Conservation (phyloP, 305 asterid genomes). For the Fraxinus velutina region DNA sequence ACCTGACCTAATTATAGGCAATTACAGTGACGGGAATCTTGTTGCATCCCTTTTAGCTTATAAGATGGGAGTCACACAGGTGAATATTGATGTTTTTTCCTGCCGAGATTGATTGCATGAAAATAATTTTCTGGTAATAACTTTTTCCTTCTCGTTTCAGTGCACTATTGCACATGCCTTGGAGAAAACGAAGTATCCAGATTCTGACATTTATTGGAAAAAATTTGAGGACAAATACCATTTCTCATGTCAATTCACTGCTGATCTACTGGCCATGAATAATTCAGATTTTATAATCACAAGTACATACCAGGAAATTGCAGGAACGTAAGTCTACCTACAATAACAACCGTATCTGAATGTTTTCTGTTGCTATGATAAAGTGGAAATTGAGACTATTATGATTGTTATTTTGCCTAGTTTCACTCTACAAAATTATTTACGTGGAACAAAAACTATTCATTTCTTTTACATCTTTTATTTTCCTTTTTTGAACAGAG, state of each 20-base stretch:
- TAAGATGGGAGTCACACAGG: constrained; percentile 94
- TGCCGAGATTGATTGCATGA: constrained; percentile 13
- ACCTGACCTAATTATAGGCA: constrained; percentile 86
- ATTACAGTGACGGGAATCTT: constrained; percentile 97
- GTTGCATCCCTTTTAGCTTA: constrained; percentile 86
- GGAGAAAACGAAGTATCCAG: constrained; percentile 98
- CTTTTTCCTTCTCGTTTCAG: constrained; percentile 34
- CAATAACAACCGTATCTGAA: not conserved
- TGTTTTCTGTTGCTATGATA: not conserved
- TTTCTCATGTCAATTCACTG: constrained; percentile 92
- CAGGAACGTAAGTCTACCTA: constrained; percentile 74
- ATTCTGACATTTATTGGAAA: constrained; percentile 90
- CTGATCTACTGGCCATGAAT: constrained; percentile 93
- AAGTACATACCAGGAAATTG: constrained; percentile 97
- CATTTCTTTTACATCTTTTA: not conserved
- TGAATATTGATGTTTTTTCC: constrained; percentile 21
- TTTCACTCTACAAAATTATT: not conserved
- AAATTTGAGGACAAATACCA: constrained; percentile 86
- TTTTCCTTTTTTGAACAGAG: not conserved
- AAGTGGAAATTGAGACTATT: not conserved
- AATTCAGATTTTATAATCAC: constrained; percentile 90
- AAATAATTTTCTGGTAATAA: not conserved
- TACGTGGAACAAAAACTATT: not conserved
- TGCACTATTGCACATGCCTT: constrained; percentile 97
- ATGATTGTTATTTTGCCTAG: not conserved